A percentile compares a stretch with the other conserved stretches of the same genome.
phyloP scores from a whole-genome alignment of 371 early-diverging fungal genomes.

The Actinomucor elegans region DNA sequence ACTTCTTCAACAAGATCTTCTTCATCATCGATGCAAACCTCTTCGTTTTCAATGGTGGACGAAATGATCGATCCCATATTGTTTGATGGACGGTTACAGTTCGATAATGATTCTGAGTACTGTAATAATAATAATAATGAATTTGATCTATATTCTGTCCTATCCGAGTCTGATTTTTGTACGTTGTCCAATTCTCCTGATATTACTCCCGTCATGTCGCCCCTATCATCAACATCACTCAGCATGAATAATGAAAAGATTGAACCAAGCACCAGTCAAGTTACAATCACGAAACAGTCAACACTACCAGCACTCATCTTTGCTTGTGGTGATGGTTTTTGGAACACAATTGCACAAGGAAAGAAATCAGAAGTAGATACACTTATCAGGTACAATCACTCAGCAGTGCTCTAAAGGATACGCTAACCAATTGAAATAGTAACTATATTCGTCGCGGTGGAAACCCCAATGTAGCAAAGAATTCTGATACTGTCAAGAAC shows the following conservation, averaged over 20 bases:
- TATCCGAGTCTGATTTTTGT: constrained; percentile 9
- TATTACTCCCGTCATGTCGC: constrained; percentile 5
- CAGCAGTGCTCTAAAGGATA: neutral
- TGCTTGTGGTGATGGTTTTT: constrained; percentile 46
- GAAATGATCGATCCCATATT: constrained; percentile 5
- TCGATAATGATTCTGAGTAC: neutral
- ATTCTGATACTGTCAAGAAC: constrained; percentile 26
- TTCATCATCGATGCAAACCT: constrained; percentile 1
- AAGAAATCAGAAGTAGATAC: constrained; percentile 31
- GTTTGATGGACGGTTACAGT: neutral
- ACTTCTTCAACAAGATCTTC: constrained; percentile 11
- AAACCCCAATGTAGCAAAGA: constrained; percentile 46
- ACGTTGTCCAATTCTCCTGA: neutral
- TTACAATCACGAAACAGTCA: neutral
- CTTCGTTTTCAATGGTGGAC: constrained; percentile 1
- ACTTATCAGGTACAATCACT: constrained; percentile 37
- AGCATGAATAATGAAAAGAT: neutral
- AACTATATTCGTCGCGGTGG: constrained; percentile 48
- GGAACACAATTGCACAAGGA: constrained; percentile 39
- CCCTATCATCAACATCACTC: neutral
- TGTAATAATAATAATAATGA: neutral
- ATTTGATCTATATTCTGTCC: constrained; percentile 13
- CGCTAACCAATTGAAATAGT: constrained; percentile 7
- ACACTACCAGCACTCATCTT: constrained; percentile 7
- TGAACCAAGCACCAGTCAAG: neutral